Evolutionary conservation across 148 eudicot genomes (phyloP), one percentile per base, ranked within the genome.

Genomic region (Silene latifolia): DNA sequence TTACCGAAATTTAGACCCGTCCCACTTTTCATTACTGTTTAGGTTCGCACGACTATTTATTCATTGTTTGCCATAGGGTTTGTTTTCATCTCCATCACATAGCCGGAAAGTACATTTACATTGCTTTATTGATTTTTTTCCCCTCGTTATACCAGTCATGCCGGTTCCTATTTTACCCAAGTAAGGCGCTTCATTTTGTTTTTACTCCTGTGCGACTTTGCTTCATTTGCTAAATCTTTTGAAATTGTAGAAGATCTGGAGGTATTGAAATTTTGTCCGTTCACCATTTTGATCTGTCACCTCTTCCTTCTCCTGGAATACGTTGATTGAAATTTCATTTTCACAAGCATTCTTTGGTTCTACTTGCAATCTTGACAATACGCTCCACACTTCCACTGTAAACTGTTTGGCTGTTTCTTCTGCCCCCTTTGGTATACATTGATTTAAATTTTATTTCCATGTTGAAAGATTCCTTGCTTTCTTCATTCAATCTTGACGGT

Each of bases 21-120:
- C 59, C 72, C 64, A 62, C 17, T 74, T 42, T 51, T 51, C 10
- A 56, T 51, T 18, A 4, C 15, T 35, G 6, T n/a, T 24, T 25
- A 39, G 48, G 17, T 35, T 32, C 19, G 46, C 32, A 9, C 6
- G 27, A 42, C 54, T 64, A 80, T 71, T 17, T 76, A 65, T 79
- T 69, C 51, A 7, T n/a, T 13, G 48, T 44, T 27, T n/a, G 47
- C 68, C 19, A 19, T 66, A 66, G 82, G 79, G 63, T 76, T 29
- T 39, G 20, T 71, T 61, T 66, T 59, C 72, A 44, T 44, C 61
- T 71, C 32, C 20, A 25, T 54, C 61, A 15, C 67, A 35, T 42
- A 25, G 76, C 69, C 71, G 63, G 69, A 60, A 51, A 20, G 18
- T 63, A 67, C 42, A 70, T 71, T 39, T 24, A 14, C 23, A 4